Conservation (phyloP, 306 rosid genomes). For the Oemleria cerasiformis region DNA sequence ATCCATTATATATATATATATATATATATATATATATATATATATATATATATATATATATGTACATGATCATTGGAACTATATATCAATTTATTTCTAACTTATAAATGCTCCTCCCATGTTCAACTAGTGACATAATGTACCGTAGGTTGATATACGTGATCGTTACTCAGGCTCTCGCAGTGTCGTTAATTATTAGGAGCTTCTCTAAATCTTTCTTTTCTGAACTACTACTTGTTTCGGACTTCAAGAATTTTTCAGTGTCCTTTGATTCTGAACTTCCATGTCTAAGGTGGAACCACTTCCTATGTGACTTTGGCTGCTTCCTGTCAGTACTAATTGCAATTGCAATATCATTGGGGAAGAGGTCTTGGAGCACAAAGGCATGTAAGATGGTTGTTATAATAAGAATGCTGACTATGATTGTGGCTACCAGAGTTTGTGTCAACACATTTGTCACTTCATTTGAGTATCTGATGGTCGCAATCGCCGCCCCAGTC, state of each 20-base stretch:
- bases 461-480: slow-evolving; percentile 70
- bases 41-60: too few relatives aligned
- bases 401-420: slow-evolving; percentile 48
- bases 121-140: slow-evolving; percentile 19
- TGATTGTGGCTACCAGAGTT: slow-evolving; percentile 46
- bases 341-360: slow-evolving; percentile 91
- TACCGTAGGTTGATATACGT: background rate
- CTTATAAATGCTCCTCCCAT: slow-evolving; percentile 50
- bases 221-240: slow-evolving; percentile 23
- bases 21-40: too few relatives aligned
- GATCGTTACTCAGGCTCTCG: background rate
- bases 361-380: slow-evolving; percentile 69
- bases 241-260: slow-evolving; percentile 63
- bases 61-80: slow-evolving; percentile 63
- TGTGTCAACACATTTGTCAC: slow-evolving; percentile 53
- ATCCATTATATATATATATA: too few relatives aligned
- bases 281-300: slow-evolving; percentile 54
- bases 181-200: background rate
- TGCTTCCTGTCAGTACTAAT: slow-evolving; percentile 54
- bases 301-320: slow-evolving; percentile 41
- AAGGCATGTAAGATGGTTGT: slow-evolving; percentile 72
- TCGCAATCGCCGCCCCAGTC: slow-evolving; percentile 96
- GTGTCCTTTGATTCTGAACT: slow-evolving; percentile 49
- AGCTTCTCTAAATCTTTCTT: slow-evolving; percentile 39
- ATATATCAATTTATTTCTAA: slow-evolving; percentile 21